Conservation (phyloP, 176 grass and related monocot genomes). For the Otatea glauca region DNA sequence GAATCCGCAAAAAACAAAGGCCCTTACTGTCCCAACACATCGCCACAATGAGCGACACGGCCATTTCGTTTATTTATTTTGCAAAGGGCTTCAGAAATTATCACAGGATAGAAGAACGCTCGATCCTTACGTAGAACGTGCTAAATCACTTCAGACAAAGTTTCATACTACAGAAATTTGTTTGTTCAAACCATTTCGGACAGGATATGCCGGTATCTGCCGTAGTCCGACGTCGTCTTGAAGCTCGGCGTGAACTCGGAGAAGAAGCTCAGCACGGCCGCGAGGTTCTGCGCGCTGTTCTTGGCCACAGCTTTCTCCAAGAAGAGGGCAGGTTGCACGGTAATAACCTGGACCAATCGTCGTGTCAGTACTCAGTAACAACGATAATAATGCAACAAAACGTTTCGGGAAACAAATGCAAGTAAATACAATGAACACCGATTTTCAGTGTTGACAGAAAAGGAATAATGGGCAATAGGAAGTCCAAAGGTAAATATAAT, state of each 20-base stretch:
- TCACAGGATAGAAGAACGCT: neutral
- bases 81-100: neutral
- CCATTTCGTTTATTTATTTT: neutral
- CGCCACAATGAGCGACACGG: too few relatives aligned
- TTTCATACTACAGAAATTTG: neutral
- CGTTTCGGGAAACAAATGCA: neutral
- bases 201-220: slow-evolving; percentile 71
- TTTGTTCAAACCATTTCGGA: slow-evolving; percentile 66
- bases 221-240: slow-evolving; percentile 65
- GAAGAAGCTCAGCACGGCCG: slow-evolving; percentile 83
- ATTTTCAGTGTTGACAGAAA: neutral
- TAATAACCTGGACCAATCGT: slow-evolving; percentile 64
- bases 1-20: too few relatives aligned
- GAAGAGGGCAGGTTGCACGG: slow-evolving; percentile 79
- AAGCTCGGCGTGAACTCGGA: slow-evolving; percentile 80
- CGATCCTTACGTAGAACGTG: neutral
- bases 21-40: too few relatives aligned
- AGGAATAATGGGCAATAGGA: neutral
- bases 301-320: slow-evolving; percentile 75
- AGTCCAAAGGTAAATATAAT: neutral
- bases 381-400: neutral
- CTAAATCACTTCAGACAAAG: neutral
- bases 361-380: slow-evolving; percentile 42
- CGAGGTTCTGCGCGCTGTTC: slow-evolving; percentile 63
- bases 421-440: neutral